Evolutionary conservation across 495 filamentous ascomycete genomes (phyloP).

Genomic region (Podospora conica): DNA sequence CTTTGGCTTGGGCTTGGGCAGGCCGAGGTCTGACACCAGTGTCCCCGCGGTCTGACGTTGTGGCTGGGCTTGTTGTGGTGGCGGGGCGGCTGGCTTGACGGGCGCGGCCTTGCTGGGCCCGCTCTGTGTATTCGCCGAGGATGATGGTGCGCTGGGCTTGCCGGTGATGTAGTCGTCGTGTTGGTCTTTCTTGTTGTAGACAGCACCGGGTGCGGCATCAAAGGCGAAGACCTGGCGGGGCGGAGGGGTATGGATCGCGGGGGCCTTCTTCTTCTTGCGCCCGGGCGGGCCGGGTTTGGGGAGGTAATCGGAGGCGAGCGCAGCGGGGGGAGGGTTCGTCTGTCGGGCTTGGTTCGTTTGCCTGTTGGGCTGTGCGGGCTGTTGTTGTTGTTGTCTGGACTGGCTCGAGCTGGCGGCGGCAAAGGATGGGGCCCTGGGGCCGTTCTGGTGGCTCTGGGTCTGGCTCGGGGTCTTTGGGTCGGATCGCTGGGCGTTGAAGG

Average conservation of each 20-base stretch:
- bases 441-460: neutral
- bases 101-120: constrained; percentile 34
- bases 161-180: constrained; percentile 36
- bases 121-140: constrained; percentile 23
- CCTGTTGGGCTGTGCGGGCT: constrained; percentile 13
- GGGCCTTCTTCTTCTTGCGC: constrained; percentile 53
- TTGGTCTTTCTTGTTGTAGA: constrained; percentile 39
- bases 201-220: constrained; percentile 29
- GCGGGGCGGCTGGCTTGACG: constrained; percentile 30
- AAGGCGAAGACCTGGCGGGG: constrained; percentile 58
- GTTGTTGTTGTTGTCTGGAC: constrained; percentile 28
- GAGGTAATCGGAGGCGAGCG: constrained; percentile 23
- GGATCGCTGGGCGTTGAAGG: constrained; percentile 72
- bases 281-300: constrained; percentile 25
- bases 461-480: constrained; percentile 25
- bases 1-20: constrained; percentile 56
- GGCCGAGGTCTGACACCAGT: constrained; percentile 72
- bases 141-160: constrained; percentile 29
- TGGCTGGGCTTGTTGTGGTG: constrained; percentile 38
- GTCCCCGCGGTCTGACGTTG: constrained; percentile 68
- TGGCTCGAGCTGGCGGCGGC: constrained; percentile 19
- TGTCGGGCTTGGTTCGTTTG: constrained; percentile 54
- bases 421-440: neutral
- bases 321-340: constrained; percentile 54
- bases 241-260: constrained; percentile 53